Percentiles rank a stretch among this genome's conserved stretches.
These are phyloP conservation scores for Amaranthus tricolor DNA, from an alignment of 179 eudicot genomes.

Conservation along the genomic window DNA sequence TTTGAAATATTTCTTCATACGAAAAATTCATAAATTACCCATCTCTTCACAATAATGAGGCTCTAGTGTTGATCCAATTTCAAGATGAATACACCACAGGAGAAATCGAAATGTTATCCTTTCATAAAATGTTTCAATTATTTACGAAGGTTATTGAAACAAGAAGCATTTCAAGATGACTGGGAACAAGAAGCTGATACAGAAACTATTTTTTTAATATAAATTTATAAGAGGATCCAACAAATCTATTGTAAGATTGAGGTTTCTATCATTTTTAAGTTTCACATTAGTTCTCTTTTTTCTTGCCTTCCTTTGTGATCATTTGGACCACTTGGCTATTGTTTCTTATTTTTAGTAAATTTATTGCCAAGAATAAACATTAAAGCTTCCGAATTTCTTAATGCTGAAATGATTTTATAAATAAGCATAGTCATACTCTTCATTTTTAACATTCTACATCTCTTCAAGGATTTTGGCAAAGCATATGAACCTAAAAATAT, in stretches of 20 bases:
- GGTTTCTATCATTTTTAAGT: not conserved
- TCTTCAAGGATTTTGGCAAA: not conserved
- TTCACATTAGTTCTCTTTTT: not conserved
- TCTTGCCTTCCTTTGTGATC: not conserved
- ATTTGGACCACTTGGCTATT: too few species aligned
- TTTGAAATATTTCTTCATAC: not conserved
- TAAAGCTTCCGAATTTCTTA: too few species aligned
- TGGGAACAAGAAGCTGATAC: not conserved
- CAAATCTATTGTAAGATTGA: not conserved
- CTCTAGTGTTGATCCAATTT: not conserved
- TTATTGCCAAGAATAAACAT: too few species aligned
- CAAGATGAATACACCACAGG: not conserved
- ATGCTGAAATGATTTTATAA: too few species aligned
- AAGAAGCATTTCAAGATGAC: not conserved
- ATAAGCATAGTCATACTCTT: too few species aligned
- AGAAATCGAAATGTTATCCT: too few species aligned
- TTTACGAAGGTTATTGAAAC: not conserved
- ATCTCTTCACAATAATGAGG: not conserved
- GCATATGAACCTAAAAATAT: not conserved
- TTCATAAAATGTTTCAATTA: not conserved
- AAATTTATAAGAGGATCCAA: not conserved
- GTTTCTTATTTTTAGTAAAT: too few species aligned
- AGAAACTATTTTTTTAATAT: not conserved
- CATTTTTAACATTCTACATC: not conserved
- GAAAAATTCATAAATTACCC: not conserved